Base-by-base conservation (phyloP, 148 eudicot species). In the Rhododendron vialii region DNA sequence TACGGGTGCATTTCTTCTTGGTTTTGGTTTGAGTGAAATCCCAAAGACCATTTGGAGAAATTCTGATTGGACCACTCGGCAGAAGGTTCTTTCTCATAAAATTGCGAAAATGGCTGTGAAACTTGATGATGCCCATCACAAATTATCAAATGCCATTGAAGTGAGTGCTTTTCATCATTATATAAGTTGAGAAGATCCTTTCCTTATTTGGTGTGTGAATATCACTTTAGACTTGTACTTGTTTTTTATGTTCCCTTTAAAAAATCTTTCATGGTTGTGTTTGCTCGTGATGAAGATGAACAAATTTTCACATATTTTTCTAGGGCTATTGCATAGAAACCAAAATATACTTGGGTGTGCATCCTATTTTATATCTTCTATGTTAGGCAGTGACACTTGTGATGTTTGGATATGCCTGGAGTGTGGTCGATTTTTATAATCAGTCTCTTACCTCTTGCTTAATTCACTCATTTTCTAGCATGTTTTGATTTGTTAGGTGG, bases 1-100 rank as follows among this genome's bases (percentile, higher is more conserved):
- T 85, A 96, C 98, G 22, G 99, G 99, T 87, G 95, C 94, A 85
- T 93, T 96, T 93, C 94, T 96, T 89, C 99, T 96, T 89, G 99
- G 99, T 88, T 96, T 96, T 93, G 99, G 98, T 79, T 90, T 96
- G 89, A 93, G 96, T 88, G 99, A 96, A 90, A 94, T 96, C 89
- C 99, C 99, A 73, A 93, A 94, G 85, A 91, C 88, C 89, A 93
- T 93, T 84, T 96, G 99, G 99, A 95, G 92, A 90, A 94, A 93
- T 90, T 95, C 99, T 85, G 95, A 96, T 87, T 96, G 99, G 99
- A 94, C 92, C 48, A 91, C 90, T 85, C 93, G 93, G 85, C 98
- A 94, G 84, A 96, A 95, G 89, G 88, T 90, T 83, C 92, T 96
- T 38, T 95, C 98, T 36, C 99, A 95, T 92, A 95, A 95, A 87